Percentiles rank a stretch among this genome's conserved stretches.
phyloP scores from a whole-genome alignment of 2,329 filamentous ascomycete species.

The Chrysosporium queenslandicum region DNA sequence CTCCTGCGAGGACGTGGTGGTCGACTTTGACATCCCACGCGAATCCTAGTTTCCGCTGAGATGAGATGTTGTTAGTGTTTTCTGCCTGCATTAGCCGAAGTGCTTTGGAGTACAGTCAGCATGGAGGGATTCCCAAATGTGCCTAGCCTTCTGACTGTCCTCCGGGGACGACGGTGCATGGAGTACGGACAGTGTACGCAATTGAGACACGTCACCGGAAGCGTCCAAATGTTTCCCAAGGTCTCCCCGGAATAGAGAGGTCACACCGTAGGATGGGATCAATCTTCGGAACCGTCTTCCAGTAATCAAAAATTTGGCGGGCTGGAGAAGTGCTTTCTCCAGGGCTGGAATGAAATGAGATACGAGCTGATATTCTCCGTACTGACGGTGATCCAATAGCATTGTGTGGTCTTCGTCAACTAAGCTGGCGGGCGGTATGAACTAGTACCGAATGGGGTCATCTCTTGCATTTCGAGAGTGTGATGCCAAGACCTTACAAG shows the following conservation, averaged over 20 bases:
- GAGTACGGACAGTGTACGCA: background rate
- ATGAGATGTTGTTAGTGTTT: too few species aligned
- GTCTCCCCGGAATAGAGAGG: background rate
- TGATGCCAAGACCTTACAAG: background rate
- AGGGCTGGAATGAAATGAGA: too few species aligned
- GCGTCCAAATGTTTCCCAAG: background rate
- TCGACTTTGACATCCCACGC: background rate
- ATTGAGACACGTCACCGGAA: background rate
- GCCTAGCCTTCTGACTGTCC: background rate
- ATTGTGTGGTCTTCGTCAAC: background rate
- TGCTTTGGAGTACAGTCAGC: background rate
- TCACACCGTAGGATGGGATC: too few species aligned
- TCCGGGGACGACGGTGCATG: background rate
- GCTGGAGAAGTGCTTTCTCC: too few species aligned
- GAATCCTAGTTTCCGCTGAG: background rate
- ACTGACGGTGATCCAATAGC: background rate
- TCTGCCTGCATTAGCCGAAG: slow-evolving; percentile 1
- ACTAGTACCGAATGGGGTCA: background rate
- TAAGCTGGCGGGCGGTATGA: background rate
- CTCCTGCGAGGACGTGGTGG: background rate
- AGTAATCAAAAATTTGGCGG: too few species aligned
- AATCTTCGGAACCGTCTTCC: too few species aligned
- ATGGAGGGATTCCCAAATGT: background rate
- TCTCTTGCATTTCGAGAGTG: background rate
- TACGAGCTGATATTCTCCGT: slow-evolving; percentile 1